Base-by-base conservation (phyloP, 2,329 filamentous ascomycete genomes). In the Dactylellina parvicollis region DNA sequence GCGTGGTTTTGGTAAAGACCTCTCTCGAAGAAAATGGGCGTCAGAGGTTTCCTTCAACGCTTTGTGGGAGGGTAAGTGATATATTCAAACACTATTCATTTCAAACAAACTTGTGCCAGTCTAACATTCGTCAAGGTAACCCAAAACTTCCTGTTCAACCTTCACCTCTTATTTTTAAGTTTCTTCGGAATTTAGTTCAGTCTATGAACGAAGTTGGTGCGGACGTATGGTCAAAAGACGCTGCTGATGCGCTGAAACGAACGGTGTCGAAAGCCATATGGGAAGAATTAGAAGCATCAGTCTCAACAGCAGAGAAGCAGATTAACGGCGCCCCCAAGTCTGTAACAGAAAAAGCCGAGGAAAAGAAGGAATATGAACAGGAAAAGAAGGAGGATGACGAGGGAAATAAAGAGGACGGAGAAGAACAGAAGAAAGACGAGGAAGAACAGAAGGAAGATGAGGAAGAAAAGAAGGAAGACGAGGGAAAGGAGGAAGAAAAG, bases 141-240 rank as follows among this genome's bases (percentile, higher is more conserved):
- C 90, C 91, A 0, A 83, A 87, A 24, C 80, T 96, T 42, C 94
- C 94, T 0, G 84, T 88, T 4, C 91, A 95, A 77, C 92, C 92
- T 0, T 94, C 92, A 0, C 88, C 91, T 0, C 84, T 85, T 18
- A 83, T 88, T 0, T 96, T 96, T 78, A 86, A 85, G 71, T 88
- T 96, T 61, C 78, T 97, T 52, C 86, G 87, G 22, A 84, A 84
- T 46, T 79, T 96, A 26, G 86, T 87, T 3, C 81, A 82, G 49
- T 83, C 85, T 3, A 96, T 97, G 92, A 85, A 85, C 2, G 82
- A 84, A 10, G 83, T 86, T 2, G 93, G 93, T 0, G 83, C 86
- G 47, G 94, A 97, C 79, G 80, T 97, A 1, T 98, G 93, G 93
- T 92, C 89, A 59, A 85, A 87, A 1, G 83, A 84, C 1, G 90